Evolutionary conservation across 2,329 filamentous ascomycete genomes (phyloP).

Genomic region (Orbilia brochopaga): DNA sequence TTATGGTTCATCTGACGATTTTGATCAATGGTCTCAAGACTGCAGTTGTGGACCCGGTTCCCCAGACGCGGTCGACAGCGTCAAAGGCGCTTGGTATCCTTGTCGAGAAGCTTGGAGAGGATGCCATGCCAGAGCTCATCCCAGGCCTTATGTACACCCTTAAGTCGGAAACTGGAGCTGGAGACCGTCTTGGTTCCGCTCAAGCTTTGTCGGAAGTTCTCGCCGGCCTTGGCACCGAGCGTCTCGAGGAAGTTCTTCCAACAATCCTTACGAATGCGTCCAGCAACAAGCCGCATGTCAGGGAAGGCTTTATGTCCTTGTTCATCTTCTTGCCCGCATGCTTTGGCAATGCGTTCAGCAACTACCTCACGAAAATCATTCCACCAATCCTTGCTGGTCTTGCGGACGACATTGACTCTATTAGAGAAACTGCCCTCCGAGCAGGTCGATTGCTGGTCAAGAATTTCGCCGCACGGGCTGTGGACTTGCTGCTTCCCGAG

Average conservation of each 20-base stretch:
- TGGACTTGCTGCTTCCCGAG: conserved; percentile 91
- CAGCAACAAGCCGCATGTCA: conserved; percentile 84
- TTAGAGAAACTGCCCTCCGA: conserved; percentile 92
- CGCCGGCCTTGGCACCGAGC: conserved; percentile 87
- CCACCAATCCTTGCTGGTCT: conserved; percentile 91
- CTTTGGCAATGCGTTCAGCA: conserved; percentile 97
- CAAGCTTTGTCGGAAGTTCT: conserved; percentile 96
- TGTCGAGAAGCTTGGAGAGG: conserved; percentile 97
- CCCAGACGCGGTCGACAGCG: conserved; percentile 91
- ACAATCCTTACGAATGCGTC: conserved; percentile 96
- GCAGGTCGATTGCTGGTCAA: conserved; percentile 94
- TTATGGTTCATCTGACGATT: conserved; percentile 87
- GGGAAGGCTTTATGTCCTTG: conserved; percentile 98
- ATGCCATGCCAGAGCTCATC: conserved; percentile 94
- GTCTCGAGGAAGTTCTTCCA: conserved; percentile 92
- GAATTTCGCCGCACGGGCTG: conserved; percentile 94
- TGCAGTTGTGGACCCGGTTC: conserved; percentile 92
- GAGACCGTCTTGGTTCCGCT: conserved; percentile 92
- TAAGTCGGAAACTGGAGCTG: conserved; percentile 94
- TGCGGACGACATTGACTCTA: conserved; percentile 94
- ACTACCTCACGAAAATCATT: conserved; percentile 93
- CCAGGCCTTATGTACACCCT: conserved; percentile 96
- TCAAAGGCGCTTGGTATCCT: conserved; percentile 94
- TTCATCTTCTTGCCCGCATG: conserved; percentile 99
- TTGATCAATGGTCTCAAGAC: conserved; percentile 86